Conservation (phyloP, 768 basidiomycete species). For the Phanerochaete sordida region DNA sequence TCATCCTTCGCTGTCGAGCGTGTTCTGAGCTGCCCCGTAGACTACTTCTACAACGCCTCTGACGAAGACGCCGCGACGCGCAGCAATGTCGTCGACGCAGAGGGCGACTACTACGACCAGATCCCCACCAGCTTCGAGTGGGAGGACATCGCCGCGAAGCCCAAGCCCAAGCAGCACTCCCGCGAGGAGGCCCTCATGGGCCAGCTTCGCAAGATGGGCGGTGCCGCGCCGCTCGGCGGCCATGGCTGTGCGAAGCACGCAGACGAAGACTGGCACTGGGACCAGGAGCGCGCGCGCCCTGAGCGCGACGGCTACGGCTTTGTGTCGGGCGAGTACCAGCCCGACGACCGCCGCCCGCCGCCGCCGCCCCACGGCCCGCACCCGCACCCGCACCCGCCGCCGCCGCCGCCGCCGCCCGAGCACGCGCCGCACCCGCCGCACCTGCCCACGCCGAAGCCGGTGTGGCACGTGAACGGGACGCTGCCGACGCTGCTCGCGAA, state of each 20-base stretch:
- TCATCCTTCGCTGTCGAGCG: not conserved
- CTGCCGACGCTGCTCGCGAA: constrained; percentile 41
- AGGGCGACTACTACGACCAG: not conserved
- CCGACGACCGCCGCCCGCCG: not conserved
- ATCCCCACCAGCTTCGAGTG: not conserved
- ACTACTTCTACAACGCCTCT: constrained; percentile 31
- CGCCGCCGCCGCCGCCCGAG: not conserved
- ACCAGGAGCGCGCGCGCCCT: not conserved
- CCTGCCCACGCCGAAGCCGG: constrained; percentile 21
- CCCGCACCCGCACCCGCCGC: not conserved
- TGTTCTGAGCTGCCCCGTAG: constrained; percentile 10
- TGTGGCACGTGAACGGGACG: constrained; percentile 20
- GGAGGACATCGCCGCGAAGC: not conserved
- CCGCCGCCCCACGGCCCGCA: not conserved
- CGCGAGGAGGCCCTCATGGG: too few relatives aligned
- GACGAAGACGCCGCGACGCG: not conserved
- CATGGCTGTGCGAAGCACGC: too few relatives aligned
- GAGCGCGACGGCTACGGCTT: constrained; percentile 6
- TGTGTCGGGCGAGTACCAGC: not conserved
- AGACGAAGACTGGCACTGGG: too few relatives aligned
- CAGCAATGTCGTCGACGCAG: not conserved
- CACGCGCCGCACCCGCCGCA: not conserved
- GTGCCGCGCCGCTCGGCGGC: too few relatives aligned
- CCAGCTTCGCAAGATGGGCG: not conserved
- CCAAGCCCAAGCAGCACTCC: too few relatives aligned